Base-by-base conservation (phyloP, 345 rosid species). In the Eucalyptus coolabah region DNA sequence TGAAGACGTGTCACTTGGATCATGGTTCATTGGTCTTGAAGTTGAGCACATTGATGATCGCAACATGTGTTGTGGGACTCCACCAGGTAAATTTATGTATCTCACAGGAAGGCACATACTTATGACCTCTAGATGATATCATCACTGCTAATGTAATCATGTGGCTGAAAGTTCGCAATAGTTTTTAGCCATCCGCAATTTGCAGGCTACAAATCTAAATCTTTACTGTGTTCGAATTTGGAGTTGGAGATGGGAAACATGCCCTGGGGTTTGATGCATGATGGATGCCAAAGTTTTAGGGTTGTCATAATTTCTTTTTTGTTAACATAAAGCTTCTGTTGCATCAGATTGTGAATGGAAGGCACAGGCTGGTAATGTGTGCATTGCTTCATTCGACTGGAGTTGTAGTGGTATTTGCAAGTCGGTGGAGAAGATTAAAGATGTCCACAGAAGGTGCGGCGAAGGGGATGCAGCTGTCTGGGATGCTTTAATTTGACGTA, bases 361-460 rank as follows among this genome's bases (percentile, higher is more conserved):
- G 93, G 99, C 99, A 82, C 96, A 96, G 94, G 99, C 99, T 3
- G 99, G 99, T 0, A 94, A 95, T 59, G 95, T 95, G 24, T 98
- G 99, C 89, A 91, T 96, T 69, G 99, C 99, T 56, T 97, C 99
- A 5, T 98, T 97, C 81, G 99, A 98, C 88, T 98, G 99, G 99
- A 98, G 97, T 93, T 98, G 99, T 92, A 98, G 99, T 44, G 99
- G 99, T 50, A 98, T 97, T 88, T 97, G 99, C 95, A 97, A 97
- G 91, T 98, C 99, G 0, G 98, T 98, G 67, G 99, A 98, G 94
- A 98, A 91, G 91, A 90, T 98, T 85, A 97, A 95, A 93, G 91
- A 89, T 90, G 99, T 97, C 30, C 99, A 98, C 69, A 94, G 94
- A 89, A 95, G 92, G 90, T 96, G 99, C 44, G 96, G 99, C 13